Base-by-base conservation (phyloP, 192 early-diverging fungal species). In the Coemansia sp. region DNA sequence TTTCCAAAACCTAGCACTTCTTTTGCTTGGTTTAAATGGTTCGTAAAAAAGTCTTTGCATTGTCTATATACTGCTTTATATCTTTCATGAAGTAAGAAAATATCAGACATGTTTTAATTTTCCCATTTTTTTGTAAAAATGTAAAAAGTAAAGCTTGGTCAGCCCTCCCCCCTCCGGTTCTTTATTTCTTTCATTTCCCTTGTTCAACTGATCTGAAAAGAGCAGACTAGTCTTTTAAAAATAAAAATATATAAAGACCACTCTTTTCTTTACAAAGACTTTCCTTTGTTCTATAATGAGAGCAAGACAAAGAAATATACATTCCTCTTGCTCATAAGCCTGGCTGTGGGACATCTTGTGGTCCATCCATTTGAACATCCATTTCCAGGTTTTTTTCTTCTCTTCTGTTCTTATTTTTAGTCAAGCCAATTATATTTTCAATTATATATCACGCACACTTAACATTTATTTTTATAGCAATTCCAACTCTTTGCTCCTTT, bases 171-270 rank as follows among this genome's bases (percentile, higher is more conserved):
- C 30, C 30, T 30, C 30, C 3, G 30, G 30, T 30, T 30, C 30
- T 46, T 46, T 46, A n/a, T n/a, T n/a, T 45, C 14, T 46, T 46
- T 46, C 18, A 46, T 18, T 18, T 46, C 18, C 5, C 5, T 24
- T 44, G 41, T 62, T 24, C 23, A 16, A 18, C 26, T 43, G 30
- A 1, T 46, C 5, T 46, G 30, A 30, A 46, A 46, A 46, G 44
- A 46, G 14, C 44, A 16, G 16, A 46, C 12, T 46, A 18, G 44
- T 63, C n/a, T 63, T 30, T 63, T 15, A 46, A 48, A 21, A 30
- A 48, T 48, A 48, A 44, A 44, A 30, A 63, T 26, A 30, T 2
- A 63, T 39, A 63, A n/a, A 43, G 26, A 63, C 16, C 26, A 33
- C 24, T 3, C 30, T 26, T 20, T 24, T 55, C 16, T 55, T 33